These are phyloP conservation scores for Leccinum barrowsii DNA, from an alignment of 768 basidiomycete species.

Conservation along the genomic window DNA sequence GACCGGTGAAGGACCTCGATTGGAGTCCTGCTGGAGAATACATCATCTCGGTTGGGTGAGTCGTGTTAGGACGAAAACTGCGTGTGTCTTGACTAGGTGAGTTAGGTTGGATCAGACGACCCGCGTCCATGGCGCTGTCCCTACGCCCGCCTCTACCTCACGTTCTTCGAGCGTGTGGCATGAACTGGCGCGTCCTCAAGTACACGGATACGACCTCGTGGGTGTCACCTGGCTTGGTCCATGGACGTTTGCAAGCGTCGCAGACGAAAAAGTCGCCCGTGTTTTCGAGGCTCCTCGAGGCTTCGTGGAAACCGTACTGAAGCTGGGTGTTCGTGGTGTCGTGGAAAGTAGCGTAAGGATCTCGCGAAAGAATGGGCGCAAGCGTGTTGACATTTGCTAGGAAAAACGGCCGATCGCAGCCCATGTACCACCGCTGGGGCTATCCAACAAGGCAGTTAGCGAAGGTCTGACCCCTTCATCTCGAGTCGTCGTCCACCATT, in stretches of 20 bases:
- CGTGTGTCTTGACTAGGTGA: not conserved
- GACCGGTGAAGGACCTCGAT: constrained; percentile 70
- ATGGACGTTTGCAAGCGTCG: constrained; percentile 82
- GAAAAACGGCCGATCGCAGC: constrained; percentile 69
- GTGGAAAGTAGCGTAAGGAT: constrained; percentile 47
- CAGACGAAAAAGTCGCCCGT: constrained; percentile 94
- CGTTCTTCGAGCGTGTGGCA: constrained; percentile 53
- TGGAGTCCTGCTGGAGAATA: constrained; percentile 91
- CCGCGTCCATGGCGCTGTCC: constrained; percentile 72
- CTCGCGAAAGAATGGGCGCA: not conserved
- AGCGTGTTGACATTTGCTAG: constrained; percentile 33
- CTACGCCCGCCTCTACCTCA: constrained; percentile 5
- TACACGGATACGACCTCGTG: constrained; percentile 93
- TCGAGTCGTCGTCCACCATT: not conserved
- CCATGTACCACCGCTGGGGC: constrained; percentile 86
- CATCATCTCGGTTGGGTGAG: constrained; percentile 80
- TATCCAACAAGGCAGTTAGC: constrained; percentile 89
- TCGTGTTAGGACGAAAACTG: not conserved
- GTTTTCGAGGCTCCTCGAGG: constrained; percentile 87
- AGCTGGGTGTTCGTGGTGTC: constrained; percentile 46
- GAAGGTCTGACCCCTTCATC: constrained; percentile 44
- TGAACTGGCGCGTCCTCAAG: constrained; percentile 89
- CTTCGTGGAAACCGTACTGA: constrained; percentile 66
- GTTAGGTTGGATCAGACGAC: constrained; percentile 86
- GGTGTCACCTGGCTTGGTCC: constrained; percentile 73